Percentiles rank a stretch among this genome's conserved stretches.
Conservation (phyloP, 768 basidiomycete species). For the Filobasidium floriforme region DNA sequence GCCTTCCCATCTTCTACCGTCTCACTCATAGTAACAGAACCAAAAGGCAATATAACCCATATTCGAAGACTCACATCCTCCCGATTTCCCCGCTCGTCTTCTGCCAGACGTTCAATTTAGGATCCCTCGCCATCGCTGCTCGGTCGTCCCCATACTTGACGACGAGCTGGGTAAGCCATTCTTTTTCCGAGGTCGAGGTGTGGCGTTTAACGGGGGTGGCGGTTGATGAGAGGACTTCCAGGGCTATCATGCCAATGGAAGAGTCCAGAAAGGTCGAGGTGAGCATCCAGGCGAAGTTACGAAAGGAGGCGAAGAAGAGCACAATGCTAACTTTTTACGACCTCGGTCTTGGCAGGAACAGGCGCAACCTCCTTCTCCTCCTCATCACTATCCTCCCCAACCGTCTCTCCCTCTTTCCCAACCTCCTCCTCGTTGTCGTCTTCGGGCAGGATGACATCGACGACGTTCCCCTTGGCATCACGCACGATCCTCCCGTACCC, state of each 20-base stretch:
- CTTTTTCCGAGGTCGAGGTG: slow-evolving; percentile 61
- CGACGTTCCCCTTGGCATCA: slow-evolving; percentile 66
- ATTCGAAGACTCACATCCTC: slow-evolving; percentile 27
- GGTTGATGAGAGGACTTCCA: slow-evolving; percentile 58
- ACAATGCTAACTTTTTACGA: slow-evolving; percentile 46
- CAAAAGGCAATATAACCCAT: background rate
- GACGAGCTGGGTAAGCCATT: slow-evolving; percentile 61
- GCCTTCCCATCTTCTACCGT: background rate
- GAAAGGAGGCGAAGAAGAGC: background rate
- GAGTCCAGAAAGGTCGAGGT: background rate
- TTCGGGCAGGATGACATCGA: slow-evolving; percentile 61
- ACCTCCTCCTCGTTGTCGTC: slow-evolving; percentile 50
- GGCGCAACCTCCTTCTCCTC: slow-evolving; percentile 3
- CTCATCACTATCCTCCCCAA: slow-evolving; percentile 27
- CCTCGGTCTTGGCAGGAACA: slow-evolving; percentile 48
- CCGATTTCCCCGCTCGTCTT: slow-evolving; percentile 69
- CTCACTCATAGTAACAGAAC: no score
- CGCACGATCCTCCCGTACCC: slow-evolving; percentile 76
- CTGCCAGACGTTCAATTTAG: slow-evolving; percentile 72
- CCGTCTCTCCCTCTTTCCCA: slow-evolving; percentile 16
- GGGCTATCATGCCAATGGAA: slow-evolving; percentile 45
- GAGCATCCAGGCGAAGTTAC: background rate
- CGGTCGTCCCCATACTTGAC: slow-evolving; percentile 64
- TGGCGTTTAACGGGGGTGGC: slow-evolving; percentile 52
- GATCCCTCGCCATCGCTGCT: slow-evolving; percentile 69